Percentiles rank a stretch among this genome's conserved stretches.
These are phyloP conservation scores for Aspergillus cejpii DNA, from an alignment of 2,329 filamentous ascomycete genomes.

Conservation along the genomic window DNA sequence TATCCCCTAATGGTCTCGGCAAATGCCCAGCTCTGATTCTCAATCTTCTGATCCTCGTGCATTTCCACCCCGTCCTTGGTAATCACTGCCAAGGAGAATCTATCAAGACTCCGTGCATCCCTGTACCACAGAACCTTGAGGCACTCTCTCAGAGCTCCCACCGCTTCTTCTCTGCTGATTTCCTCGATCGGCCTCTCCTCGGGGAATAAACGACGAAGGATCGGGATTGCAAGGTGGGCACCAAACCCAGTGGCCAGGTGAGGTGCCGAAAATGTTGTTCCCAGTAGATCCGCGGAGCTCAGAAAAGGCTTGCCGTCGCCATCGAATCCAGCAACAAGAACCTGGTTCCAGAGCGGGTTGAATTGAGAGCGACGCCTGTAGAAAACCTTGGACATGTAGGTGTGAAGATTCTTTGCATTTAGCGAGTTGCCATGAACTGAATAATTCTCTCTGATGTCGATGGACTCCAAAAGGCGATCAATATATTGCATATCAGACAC, in stretches of 20 bases:
- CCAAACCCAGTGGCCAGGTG: conserved; percentile 91
- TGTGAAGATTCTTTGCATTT: conserved; percentile 90
- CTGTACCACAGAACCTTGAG: conserved; percentile 99
- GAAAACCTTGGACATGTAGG: conserved; percentile 90
- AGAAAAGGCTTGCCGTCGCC: conserved; percentile 76
- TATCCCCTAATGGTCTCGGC: conserved; percentile 92
- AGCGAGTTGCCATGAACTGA: conserved; percentile 52
- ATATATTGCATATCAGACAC: conserved; percentile 99
- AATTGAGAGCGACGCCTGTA: conserved; percentile 93
- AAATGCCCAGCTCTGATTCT: conserved; percentile 97
- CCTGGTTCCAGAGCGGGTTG: conserved; percentile 94
- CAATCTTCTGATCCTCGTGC: conserved; percentile 76
- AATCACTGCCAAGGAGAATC: conserved; percentile 84
- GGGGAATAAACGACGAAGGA: conserved; percentile 75
- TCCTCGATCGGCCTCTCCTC: conserved; percentile 71
- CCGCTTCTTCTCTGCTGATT: conserved; percentile 69
- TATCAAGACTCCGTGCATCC: conserved; percentile 85
- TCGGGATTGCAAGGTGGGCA: conserved; percentile 83
- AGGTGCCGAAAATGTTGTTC: conserved; percentile 82
- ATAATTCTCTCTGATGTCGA: conserved; percentile 87
- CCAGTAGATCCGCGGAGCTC: conserved; percentile 82
- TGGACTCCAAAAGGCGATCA: conserved; percentile 77
- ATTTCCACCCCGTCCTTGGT: conserved; percentile 84
- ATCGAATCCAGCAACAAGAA: conserved; percentile 85
- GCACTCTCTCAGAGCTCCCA: conserved; percentile 78